A percentile compares a stretch with the other conserved stretches of the same genome.
phyloP scores from a whole-genome alignment of 139 green algal species.

The Micractinium conductrix region DNA sequence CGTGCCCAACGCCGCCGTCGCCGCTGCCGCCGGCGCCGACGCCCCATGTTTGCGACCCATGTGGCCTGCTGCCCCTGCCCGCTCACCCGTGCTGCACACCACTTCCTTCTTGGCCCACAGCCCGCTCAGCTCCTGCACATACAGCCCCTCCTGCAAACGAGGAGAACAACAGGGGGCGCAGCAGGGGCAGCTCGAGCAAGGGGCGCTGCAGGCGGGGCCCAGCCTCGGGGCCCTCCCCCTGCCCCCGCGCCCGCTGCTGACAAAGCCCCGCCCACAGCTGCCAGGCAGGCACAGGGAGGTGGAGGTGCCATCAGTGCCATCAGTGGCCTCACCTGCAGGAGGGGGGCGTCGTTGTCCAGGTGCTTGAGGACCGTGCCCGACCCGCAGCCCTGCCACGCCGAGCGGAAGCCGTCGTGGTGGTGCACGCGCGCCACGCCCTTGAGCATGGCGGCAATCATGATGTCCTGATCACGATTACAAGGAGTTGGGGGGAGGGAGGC shows the following conservation, averaged over 20 bases:
- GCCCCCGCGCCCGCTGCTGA: no score
- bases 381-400: slow-evolving; percentile 46
- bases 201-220: no score
- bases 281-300: not conserved
- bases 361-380: slow-evolving; percentile 43
- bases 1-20: no score
- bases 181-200: not conserved
- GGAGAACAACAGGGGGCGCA: not conserved
- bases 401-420: slow-evolving; percentile 50
- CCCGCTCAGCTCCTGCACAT: slow-evolving; percentile 38
- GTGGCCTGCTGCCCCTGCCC: not conserved
- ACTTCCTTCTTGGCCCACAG: slow-evolving; percentile 40
- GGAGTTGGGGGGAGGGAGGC: not conserved
- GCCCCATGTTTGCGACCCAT: no score
- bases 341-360: slow-evolving; percentile 47
- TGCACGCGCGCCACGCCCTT: not conserved
- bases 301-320: not conserved
- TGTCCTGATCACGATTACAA: not conserved
- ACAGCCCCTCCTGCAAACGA: slow-evolving; percentile 17
- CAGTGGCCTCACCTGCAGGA: slow-evolving; percentile 17
- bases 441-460: slow-evolving; percentile 13
- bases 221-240: no score
- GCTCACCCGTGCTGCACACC: slow-evolving; percentile 39
- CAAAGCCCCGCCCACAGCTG: no score
- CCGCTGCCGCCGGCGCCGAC: no score